Conservation (phyloP, 768 basidiomycete genomes). For the Psilocybe subaeruginosa region DNA sequence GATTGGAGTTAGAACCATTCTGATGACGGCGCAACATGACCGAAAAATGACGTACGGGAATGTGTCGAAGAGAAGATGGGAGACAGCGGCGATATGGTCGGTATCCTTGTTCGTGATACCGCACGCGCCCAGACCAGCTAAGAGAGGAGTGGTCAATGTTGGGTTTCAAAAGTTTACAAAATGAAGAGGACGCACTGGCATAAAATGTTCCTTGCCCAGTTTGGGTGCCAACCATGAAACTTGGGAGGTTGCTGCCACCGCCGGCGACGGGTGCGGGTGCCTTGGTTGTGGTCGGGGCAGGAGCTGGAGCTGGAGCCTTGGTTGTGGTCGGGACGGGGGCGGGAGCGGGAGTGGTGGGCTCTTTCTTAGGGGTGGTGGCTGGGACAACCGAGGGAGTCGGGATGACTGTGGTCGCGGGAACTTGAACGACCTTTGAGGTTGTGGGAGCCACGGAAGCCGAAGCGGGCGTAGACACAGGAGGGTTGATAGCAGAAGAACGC, state of each 20-base stretch:
- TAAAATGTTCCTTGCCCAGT: conserved; percentile 63
- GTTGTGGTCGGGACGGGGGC: conserved; percentile 19
- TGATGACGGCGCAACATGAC: conserved; percentile 3
- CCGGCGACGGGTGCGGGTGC: conserved; percentile 17
- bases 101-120: conserved; percentile 55
- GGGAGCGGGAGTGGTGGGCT: conserved; percentile 24
- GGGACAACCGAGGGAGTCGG: conserved; percentile 5
- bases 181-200: conserved; percentile 32
- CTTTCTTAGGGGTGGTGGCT: conserved; percentile 11
- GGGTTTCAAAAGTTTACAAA: conserved; percentile 2
- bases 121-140: conserved; percentile 67
- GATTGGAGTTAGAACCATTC: neutral
- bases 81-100: conserved; percentile 63
- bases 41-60: conserved; percentile 53
- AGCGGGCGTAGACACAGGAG: conserved; percentile 6
- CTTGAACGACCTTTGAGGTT: conserved; percentile 5
- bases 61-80: conserved; percentile 53
- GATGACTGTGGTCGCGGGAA: conserved; percentile 23
- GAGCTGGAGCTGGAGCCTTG: neutral
- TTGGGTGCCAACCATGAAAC: conserved; percentile 52
- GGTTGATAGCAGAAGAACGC: conserved; percentile 22
- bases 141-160: conserved; percentile 7
- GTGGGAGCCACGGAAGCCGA: conserved; percentile 15
- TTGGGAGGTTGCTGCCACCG: conserved; percentile 28
- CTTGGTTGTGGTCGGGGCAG: conserved; percentile 21